Conservation (phyloP, 75 land plant species). For the Cunninghamia lanceolata region DNA sequence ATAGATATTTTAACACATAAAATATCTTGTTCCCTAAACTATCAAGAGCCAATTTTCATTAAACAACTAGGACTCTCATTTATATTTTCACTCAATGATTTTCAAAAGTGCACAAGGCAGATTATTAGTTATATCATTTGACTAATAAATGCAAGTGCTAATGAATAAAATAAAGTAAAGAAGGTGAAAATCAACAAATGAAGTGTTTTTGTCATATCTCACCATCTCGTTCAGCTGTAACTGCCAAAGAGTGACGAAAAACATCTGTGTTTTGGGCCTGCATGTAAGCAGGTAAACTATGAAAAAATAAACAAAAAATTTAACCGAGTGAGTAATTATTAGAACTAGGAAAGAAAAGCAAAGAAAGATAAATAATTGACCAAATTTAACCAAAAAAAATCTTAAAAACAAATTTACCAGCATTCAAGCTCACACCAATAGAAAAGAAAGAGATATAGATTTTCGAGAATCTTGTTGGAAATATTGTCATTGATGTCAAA, state of each 20-base stretch:
- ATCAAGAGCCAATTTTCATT: background rate
- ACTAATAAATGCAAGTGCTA: background rate
- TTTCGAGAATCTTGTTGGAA: background rate
- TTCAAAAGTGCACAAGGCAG: background rate
- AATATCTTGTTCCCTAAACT: background rate
- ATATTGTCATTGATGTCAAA: no score
- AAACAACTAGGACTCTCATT: background rate
- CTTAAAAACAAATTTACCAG: background rate
- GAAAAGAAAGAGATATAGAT: background rate
- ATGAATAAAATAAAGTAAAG: background rate
- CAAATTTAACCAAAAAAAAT: background rate
- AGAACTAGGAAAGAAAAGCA: background rate
- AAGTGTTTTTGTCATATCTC: conserved; percentile 4
- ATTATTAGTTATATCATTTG: background rate
- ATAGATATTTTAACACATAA: background rate
- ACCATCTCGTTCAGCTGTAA: conserved; percentile 89
- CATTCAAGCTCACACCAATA: background rate
- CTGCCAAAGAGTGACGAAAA: conserved; percentile 66
- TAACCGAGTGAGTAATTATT: background rate
- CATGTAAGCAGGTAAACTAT: background rate
- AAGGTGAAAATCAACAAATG: background rate
- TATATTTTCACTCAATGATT: background rate
- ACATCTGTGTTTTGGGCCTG: conserved; percentile 63
- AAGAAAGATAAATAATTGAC: background rate
- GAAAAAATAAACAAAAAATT: background rate